A percentile compares a stretch with the other conserved stretches of the same genome.
Conservation (phyloP, 2,329 filamentous ascomycete species). For the Fusarium sp. region DNA sequence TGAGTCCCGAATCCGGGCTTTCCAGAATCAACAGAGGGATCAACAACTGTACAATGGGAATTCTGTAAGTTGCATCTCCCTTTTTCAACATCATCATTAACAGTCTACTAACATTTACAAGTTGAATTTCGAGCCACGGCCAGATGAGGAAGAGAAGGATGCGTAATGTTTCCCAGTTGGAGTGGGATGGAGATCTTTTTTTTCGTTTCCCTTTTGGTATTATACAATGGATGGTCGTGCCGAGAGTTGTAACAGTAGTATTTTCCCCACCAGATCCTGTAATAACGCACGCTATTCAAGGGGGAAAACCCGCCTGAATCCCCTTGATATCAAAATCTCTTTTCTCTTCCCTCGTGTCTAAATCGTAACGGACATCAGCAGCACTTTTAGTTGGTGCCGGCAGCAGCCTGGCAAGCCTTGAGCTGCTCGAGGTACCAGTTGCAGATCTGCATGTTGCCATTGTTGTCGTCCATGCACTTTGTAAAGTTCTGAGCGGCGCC, state of each 20-base stretch:
- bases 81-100: background rate
- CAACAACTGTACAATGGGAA: slow-evolving; percentile 91
- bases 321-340: slow-evolving; percentile 13
- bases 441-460: slow-evolving; percentile 94
- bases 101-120: slow-evolving; percentile 49
- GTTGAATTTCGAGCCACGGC: slow-evolving; percentile 73
- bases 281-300: slow-evolving; percentile 37
- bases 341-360: background rate
- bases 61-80: slow-evolving; percentile 64
- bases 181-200: slow-evolving; percentile 42
- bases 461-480: slow-evolving; percentile 94
- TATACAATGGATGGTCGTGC: slow-evolving; percentile 42
- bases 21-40: slow-evolving; percentile 61
- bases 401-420: slow-evolving; percentile 84
- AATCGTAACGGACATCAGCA: background rate
- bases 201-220: slow-evolving; percentile 37
- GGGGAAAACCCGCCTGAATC: slow-evolving; percentile 22
- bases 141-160: slow-evolving; percentile 62
- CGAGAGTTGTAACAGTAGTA: slow-evolving; percentile 40
- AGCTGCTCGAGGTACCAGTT: slow-evolving; percentile 98
- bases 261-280: slow-evolving; percentile 28
- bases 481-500: slow-evolving; percentile 85
- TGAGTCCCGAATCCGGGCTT: slow-evolving; percentile 41
- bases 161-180: slow-evolving; percentile 28
- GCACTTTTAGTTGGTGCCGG: slow-evolving; percentile 64